These are phyloP conservation scores for Penicillium sp. DNA, from an alignment of 2,329 filamentous ascomycete species.

Conservation along the genomic window DNA sequence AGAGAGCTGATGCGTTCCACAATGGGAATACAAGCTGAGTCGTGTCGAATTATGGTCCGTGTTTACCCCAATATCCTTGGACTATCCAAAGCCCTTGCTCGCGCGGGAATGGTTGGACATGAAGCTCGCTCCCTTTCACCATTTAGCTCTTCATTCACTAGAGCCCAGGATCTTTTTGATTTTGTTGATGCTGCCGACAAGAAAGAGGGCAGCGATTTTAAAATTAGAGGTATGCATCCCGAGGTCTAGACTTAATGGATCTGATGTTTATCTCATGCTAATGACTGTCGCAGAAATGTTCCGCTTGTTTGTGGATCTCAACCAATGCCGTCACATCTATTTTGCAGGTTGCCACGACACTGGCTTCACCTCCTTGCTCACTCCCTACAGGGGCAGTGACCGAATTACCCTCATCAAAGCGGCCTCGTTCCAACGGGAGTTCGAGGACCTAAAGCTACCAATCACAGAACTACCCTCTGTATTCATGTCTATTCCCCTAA, in stretches of 20 bases:
- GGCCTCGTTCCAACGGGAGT: slow-evolving; percentile 55
- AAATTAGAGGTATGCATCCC: slow-evolving; percentile 54
- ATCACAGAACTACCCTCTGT: slow-evolving; percentile 54
- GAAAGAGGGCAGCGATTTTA: slow-evolving; percentile 61
- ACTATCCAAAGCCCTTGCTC: slow-evolving; percentile 53
- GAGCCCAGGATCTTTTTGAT: slow-evolving; percentile 59
- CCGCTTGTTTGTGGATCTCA: slow-evolving; percentile 55
- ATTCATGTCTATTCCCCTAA: slow-evolving; percentile 50
- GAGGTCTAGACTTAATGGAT: not conserved
- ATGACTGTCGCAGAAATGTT: slow-evolving; percentile 30
- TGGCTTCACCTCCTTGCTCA: slow-evolving; percentile 59
- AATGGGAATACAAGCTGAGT: slow-evolving; percentile 48
- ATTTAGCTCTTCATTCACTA: slow-evolving; percentile 59
- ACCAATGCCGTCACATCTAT: slow-evolving; percentile 64
- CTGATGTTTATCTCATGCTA: slow-evolving; percentile 12
- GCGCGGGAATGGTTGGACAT: slow-evolving; percentile 50
- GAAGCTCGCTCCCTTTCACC: slow-evolving; percentile 58
- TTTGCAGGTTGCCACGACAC: slow-evolving; percentile 64
- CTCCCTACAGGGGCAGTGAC: slow-evolving; percentile 52
- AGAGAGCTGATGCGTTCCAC: slow-evolving; percentile 45
- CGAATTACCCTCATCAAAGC: slow-evolving; percentile 58
- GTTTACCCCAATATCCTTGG: slow-evolving; percentile 58
- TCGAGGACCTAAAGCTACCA: slow-evolving; percentile 51
- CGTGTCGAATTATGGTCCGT: slow-evolving; percentile 56
- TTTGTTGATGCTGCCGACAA: slow-evolving; percentile 63